Conservation (phyloP, 2,329 filamentous ascomycete species). For the Nothophoma quercina region DNA sequence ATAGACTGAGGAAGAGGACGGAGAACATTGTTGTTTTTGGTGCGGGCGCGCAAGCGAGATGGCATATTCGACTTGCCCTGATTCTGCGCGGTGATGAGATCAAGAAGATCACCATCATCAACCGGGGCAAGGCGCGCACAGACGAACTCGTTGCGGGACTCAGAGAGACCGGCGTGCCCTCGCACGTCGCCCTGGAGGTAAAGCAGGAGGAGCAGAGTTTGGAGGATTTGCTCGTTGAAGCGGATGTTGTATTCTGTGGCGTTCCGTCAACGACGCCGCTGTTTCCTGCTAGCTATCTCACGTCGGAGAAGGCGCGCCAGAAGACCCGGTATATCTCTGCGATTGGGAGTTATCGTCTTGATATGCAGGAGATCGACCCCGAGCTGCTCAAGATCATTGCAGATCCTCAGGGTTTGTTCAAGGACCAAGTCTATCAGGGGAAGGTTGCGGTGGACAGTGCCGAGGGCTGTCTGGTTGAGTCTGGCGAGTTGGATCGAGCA, state of each 20-base stretch:
- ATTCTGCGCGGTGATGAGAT: slow-evolving; percentile 48
- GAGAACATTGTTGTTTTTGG: slow-evolving; percentile 57
- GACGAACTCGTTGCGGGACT: slow-evolving; percentile 14
- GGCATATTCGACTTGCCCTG: slow-evolving; percentile 58
- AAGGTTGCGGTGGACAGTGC: slow-evolving; percentile 36
- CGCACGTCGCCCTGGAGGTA: neutral
- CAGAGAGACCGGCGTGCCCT: neutral
- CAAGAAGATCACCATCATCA: slow-evolving; percentile 32
- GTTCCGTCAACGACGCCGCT: slow-evolving; percentile 56
- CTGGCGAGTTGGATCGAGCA: slow-evolving; percentile 57
- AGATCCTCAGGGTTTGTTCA: neutral
- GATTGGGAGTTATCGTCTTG: slow-evolving; percentile 39
- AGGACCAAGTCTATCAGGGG: slow-evolving; percentile 4
- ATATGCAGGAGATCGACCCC: slow-evolving; percentile 60
- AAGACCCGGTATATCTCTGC: slow-evolving; percentile 34
- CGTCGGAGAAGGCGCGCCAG: slow-evolving; percentile 2
- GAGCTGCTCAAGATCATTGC: slow-evolving; percentile 45
- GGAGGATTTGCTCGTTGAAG: slow-evolving; percentile 34
- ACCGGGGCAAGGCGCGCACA: slow-evolving; percentile 26
- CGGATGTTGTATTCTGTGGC: slow-evolving; percentile 59
- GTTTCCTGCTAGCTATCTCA: slow-evolving; percentile 51
- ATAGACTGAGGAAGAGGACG: slow-evolving; percentile 18
- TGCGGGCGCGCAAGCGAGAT: slow-evolving; percentile 59
- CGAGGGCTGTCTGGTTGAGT: slow-evolving; percentile 55
- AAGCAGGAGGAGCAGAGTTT: slow-evolving; percentile 23